Percentiles rank a stretch among this genome's conserved stretches.
Conservation (phyloP, 164 flowering plant species). For the Cinnamomum chago region DNA sequence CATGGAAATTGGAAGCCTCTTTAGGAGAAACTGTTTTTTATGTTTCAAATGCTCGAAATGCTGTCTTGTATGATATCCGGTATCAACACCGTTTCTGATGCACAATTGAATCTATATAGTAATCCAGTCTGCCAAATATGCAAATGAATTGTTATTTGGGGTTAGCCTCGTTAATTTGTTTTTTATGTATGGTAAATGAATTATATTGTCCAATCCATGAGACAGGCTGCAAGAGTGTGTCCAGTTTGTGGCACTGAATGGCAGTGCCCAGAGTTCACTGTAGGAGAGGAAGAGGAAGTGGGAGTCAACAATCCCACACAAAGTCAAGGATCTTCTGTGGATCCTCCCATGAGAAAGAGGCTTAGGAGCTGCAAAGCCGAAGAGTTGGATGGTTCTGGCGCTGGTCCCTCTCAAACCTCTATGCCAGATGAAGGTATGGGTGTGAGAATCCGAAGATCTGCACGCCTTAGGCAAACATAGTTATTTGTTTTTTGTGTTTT, state of each 20-base stretch:
- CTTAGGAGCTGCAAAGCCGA: constrained; percentile 23
- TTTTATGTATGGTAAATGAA: not conserved
- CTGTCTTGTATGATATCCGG: not conserved
- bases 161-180: not conserved
- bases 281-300: constrained; percentile 34
- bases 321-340: constrained; percentile 21
- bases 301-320: constrained; percentile 21
- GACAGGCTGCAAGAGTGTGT: constrained; percentile 59
- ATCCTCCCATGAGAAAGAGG: constrained; percentile 21
- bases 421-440: constrained; percentile 5
- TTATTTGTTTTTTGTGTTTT: not conserved
- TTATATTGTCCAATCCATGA: not conserved
- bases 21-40: not conserved
- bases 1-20: not conserved
- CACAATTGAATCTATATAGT: not conserved
- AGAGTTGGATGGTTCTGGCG: not conserved
- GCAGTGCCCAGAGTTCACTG: constrained; percentile 29
- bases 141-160: not conserved
- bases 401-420: constrained; percentile 17
- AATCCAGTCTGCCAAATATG: not conserved
- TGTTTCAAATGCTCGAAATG: not conserved
- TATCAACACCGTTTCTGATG: not conserved
- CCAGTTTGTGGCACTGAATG: constrained; percentile 67
- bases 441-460: constrained; percentile 28
- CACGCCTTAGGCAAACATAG: constrained; percentile 17